phyloP scores from a whole-genome alignment of 2,329 filamentous ascomycete species.

The Verticillium isaacii region DNA sequence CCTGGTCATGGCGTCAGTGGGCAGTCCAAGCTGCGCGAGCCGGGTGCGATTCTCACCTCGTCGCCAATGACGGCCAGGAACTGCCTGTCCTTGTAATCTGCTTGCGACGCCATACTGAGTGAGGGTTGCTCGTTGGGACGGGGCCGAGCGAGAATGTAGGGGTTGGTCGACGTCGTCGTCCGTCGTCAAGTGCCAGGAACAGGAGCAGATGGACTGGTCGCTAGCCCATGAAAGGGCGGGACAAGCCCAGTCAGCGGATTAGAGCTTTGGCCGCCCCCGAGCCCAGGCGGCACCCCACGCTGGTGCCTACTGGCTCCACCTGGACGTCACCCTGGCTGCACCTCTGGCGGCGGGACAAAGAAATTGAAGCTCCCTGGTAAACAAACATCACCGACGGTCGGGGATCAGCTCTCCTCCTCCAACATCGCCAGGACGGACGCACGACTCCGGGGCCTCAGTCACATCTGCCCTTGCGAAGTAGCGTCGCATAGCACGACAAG shows the following conservation, averaged over 20 bases:
- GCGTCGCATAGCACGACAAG: slow-evolving; percentile 20
- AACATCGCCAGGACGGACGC: background rate
- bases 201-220: background rate
- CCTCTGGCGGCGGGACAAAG: background rate
- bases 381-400: background rate
- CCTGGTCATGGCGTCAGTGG: slow-evolving; percentile 46
- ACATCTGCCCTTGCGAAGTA: background rate
- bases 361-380: slow-evolving; percentile 2
- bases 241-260: background rate
- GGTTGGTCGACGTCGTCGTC: background rate
- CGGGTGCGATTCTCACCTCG: slow-evolving; percentile 56
- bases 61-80: slow-evolving; percentile 98
- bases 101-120: slow-evolving; percentile 42
- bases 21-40: slow-evolving; percentile 15
- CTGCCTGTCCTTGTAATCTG: slow-evolving; percentile 77
- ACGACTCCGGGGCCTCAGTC: background rate
- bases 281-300: background rate
- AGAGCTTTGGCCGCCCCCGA: slow-evolving; percentile 1
- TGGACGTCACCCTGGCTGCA: slow-evolving; percentile 3
- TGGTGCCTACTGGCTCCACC: background rate
- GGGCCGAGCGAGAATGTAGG: background rate
- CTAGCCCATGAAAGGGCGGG: background rate
- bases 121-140: slow-evolving; percentile 2
- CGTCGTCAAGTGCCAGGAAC: background rate
- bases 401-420: background rate